A percentile compares a stretch with the other conserved stretches of the same genome.
Evolutionary conservation across 352 stramenopile species (phyloP).

Genomic region (Phytophthora tubulina): DNA sequence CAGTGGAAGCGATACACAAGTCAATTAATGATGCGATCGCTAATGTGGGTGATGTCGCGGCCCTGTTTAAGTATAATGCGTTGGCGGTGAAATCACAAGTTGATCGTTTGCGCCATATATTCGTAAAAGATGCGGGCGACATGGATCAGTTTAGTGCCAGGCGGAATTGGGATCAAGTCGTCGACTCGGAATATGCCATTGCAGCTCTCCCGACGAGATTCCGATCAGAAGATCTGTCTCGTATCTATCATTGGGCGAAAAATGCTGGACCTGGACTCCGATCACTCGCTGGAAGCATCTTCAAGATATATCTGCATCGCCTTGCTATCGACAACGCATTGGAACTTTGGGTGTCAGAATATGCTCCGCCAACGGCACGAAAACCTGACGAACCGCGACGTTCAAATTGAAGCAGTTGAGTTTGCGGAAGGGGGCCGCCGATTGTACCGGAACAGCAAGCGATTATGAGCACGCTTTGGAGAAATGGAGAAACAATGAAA

Average conservation of each 20-base stretch:
- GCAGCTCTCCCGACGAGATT: constrained; percentile 7
- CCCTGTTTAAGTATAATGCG: not conserved
- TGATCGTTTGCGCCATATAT: constrained; percentile 24
- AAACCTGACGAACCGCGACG: constrained; percentile 9
- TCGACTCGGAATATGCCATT: constrained; percentile 32
- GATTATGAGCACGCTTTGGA: constrained; percentile 9
- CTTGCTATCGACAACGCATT: constrained; percentile 20
- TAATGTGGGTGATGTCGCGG: constrained; percentile 10
- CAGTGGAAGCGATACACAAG: not conserved
- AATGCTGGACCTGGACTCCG: not conserved
- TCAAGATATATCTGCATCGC: constrained; percentile 24
- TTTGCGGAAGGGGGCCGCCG: constrained; percentile 16
- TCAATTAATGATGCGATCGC: constrained; percentile 6
- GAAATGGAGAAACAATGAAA: constrained; percentile 21
- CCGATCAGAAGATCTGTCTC: not conserved
- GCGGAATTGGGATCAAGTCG: constrained; percentile 21
- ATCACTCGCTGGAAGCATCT: constrained; percentile 20
- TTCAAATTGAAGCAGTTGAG: constrained; percentile 10
- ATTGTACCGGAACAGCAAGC: constrained; percentile 24
- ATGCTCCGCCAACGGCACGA: constrained; percentile 9
- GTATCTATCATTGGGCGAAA: constrained; percentile 7
- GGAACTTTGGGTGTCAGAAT: constrained; percentile 14
- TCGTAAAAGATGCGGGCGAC: constrained; percentile 10
- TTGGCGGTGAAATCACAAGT: constrained; percentile 14
- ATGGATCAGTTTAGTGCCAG: not conserved